Evolutionary conservation across 202 grass and related monocot genomes (phyloP), one percentile per base, ranked within the genome.

Genomic region (Saccharum hybrid): DNA sequence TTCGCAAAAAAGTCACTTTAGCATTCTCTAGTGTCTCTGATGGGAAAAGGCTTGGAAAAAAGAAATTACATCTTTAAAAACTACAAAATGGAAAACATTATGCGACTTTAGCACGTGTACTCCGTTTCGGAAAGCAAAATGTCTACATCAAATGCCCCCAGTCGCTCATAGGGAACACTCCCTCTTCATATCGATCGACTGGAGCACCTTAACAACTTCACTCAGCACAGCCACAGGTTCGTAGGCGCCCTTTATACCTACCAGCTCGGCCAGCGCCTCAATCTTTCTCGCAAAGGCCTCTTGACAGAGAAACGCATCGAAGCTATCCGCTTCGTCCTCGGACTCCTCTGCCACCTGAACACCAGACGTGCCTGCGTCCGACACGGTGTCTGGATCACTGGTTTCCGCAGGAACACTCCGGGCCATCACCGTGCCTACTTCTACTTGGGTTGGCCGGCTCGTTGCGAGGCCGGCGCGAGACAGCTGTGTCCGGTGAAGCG

Each of bases 121-220:
- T 43, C 42, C 42, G 3, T 43, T 3, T 43, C 42, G 9, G 42
- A 43, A 43, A 43, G 42, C 8, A 42, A 42, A 42, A 37, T 37
- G 36, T 37, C 36, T 37, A 36, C 14, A 56, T 18, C 18, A n/a
- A 8, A 18, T 52, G 48, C 15, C 18, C 7, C 18, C 37, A 54
- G 36, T 8, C 14, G n/a, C 26, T 6, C 18, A 3, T 34, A 13
- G 4, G 45, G 28, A 78, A 62, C 51, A 23, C 49, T 19, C 28
- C 8, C 4, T 78, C 74, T 68, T 30, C n/a, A 12, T 0, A 15
- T 51, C 40, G 19, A 48, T 13, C 10, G 69, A 75, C 66, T 85
- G 51, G 39, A 85, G 56, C 52, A 85, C 56, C 41, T n/a, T 78
- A 6, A 78, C 83, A 51, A 85, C 83, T 40, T 85, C 83, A n/a